Evolutionary conservation across 192 early-diverging fungal genomes (phyloP), one percentile per base, ranked within the genome.

Genomic region (Lobosporangium transversale): DNA sequence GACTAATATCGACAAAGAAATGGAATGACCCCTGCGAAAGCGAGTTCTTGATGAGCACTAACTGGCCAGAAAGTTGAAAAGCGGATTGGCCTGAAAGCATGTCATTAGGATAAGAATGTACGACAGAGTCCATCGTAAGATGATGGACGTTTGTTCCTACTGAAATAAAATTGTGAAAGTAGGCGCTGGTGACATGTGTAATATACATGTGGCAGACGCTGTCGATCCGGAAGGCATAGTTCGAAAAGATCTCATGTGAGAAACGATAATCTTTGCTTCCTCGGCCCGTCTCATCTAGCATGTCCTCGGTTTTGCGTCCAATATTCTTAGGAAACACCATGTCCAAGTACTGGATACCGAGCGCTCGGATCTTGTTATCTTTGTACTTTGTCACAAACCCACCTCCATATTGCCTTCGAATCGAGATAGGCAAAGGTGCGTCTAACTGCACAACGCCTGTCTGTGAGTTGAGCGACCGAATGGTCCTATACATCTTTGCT

Each of bases 21-120:
- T 85, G 83, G 65, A 80, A 81, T 11, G 73, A 80, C 1, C 76
- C 63, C 40, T 81, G 78, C 10, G 68, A 75, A 52, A 80, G 71
- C 12, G 78, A 74, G 48, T 66, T 64, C 9, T 66, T 58, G 55
- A 85, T 64, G 35, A 85, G 58, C 5, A 78, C 47, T 15, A 80
- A 24, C 44, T 85, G 83, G 0, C 83, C 83, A 3, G 80, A 80
- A 21, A 85, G 75, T 43, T 85, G 80, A 54, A 81, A 85, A 1
- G 78, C 80, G n/a, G 79, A 85, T 48, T 85, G 83, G 1, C 83
- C 83, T 1, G 70, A 79, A 20, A 66, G 51, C 63, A 76, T 76
- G 31, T 76, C 71, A 12, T 76, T 53, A 1, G 71, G 71, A 48
- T 76, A 76, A 15, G 71, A 76, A 30, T 76, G 71, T 18, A 76